Conservation (phyloP, 2,329 filamentous ascomycete genomes). For the Botrytis paeoniae region DNA sequence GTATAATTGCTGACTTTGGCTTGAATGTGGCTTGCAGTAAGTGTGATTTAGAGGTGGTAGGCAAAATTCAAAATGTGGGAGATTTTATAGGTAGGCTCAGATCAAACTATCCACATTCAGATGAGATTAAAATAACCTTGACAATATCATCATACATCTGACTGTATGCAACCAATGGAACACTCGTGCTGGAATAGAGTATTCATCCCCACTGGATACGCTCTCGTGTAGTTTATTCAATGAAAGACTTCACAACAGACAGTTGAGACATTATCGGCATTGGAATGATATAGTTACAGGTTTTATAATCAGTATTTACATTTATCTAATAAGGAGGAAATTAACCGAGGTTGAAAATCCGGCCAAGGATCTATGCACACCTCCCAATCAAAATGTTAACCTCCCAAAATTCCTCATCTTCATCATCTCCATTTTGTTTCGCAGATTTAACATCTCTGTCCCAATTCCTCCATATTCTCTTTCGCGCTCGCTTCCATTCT, state of each 20-base stretch:
- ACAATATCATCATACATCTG: neutral
- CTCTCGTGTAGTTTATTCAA: neutral
- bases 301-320: neutral
- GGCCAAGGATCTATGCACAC: neutral
- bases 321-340: neutral
- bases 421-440: neutral
- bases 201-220: neutral
- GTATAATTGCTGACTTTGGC: neutral
- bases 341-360: too few species aligned
- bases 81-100: neutral
- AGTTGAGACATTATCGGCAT: neutral
- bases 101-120: neutral
- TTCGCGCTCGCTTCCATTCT: slow-evolving; percentile 14
- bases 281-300: neutral
- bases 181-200: neutral
- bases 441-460: slow-evolving; percentile 2
- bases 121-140: neutral
- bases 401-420: slow-evolving; percentile 9
- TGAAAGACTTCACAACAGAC: neutral
- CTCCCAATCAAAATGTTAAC: slow-evolving; percentile 19
- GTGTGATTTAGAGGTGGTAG: neutral
- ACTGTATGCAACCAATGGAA: neutral
- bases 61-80: neutral
- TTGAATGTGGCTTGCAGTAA: neutral
- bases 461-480: slow-evolving; percentile 18